Evolutionary conservation across 257 asterid genomes (phyloP).

Genomic region (Gynochthodes officinalis): DNA sequence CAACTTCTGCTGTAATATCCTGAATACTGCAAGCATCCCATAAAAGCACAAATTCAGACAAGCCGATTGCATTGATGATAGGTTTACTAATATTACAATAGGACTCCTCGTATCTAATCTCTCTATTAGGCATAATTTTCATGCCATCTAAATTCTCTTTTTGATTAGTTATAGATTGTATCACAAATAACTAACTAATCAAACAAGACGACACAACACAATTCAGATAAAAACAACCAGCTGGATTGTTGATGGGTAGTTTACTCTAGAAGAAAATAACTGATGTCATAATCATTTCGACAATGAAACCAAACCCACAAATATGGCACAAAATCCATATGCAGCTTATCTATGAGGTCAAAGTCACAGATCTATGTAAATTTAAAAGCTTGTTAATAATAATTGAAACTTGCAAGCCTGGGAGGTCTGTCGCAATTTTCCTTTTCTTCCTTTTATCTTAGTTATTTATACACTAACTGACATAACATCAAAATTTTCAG

Average conservation of each 20-base stretch:
- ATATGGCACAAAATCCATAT: no score
- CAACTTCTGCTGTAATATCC: constrained; percentile 90
- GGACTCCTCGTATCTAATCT: not conserved
- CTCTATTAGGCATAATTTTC: not conserved
- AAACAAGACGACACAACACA: no score
- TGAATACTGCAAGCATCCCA: constrained; percentile 58
- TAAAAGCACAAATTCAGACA: constrained; percentile 19
- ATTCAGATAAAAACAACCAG: no score
- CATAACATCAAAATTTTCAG: not conserved
- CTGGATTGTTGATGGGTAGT: no score
- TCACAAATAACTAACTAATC: not conserved
- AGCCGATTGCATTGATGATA: not conserved
- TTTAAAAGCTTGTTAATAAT: not conserved
- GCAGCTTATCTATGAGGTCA: no score
- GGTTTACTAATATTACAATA: not conserved
- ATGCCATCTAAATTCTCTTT: not conserved
- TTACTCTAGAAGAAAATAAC: not conserved
- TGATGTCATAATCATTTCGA: not conserved
- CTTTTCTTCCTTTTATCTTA: not conserved
- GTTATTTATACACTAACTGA: not conserved
- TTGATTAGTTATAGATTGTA: not conserved
- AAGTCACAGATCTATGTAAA: no score
- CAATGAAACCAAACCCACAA: no score
- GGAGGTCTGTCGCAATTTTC: not conserved
- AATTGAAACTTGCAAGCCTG: not conserved